Conservation (phyloP, 2,329 filamentous ascomycete genomes). For the Gyromitra esculenta region DNA sequence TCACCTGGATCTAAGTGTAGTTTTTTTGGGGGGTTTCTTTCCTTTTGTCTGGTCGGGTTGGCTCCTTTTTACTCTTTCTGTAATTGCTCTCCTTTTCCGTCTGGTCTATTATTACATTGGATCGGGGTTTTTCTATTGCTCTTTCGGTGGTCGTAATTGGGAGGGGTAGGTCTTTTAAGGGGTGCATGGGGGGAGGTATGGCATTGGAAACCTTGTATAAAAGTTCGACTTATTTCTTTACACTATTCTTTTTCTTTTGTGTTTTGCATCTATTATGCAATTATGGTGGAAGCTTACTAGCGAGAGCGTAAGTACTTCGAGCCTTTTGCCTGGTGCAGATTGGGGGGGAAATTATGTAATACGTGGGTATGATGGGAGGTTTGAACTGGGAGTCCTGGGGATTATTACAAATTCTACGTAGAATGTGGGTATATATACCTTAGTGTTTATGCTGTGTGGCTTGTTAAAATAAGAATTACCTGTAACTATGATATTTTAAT, state of each 20-base stretch:
- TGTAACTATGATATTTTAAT: slow-evolving; percentile 17
- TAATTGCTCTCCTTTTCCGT: slow-evolving; percentile 35
- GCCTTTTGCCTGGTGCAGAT: slow-evolving; percentile 30
- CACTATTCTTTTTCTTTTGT: slow-evolving; percentile 37
- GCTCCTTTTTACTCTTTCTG: slow-evolving; percentile 45
- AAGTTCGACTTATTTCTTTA: slow-evolving; percentile 43
- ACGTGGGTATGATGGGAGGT: slow-evolving; percentile 29
- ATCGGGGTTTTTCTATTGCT: slow-evolving; percentile 16
- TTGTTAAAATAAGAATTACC: slow-evolving; percentile 25
- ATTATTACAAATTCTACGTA: slow-evolving; percentile 33
- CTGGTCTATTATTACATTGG: slow-evolving; percentile 29
- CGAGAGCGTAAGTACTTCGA: slow-evolving; percentile 7
- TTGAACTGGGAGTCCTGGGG: slow-evolving; percentile 19
- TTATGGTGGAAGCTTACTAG: slow-evolving; percentile 23
- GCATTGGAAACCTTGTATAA: slow-evolving; percentile 45
- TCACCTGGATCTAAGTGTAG: slow-evolving; percentile 32
- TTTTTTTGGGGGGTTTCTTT: slow-evolving; percentile 32
- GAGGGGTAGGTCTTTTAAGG: slow-evolving; percentile 14
- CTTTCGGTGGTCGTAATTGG: slow-evolving; percentile 28
- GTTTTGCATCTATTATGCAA: slow-evolving; percentile 28
- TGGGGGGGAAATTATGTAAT: slow-evolving; percentile 41
- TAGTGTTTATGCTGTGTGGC: slow-evolving; percentile 4
- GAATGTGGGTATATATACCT: slow-evolving; percentile 40
- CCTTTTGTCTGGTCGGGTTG: slow-evolving; percentile 41
- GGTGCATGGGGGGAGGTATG: slow-evolving; percentile 30